A percentile compares a stretch with the other conserved stretches of the same genome.
Evolutionary conservation across 2,329 filamentous ascomycete genomes (phyloP).

Genomic region (Bipolaris bicolor): DNA sequence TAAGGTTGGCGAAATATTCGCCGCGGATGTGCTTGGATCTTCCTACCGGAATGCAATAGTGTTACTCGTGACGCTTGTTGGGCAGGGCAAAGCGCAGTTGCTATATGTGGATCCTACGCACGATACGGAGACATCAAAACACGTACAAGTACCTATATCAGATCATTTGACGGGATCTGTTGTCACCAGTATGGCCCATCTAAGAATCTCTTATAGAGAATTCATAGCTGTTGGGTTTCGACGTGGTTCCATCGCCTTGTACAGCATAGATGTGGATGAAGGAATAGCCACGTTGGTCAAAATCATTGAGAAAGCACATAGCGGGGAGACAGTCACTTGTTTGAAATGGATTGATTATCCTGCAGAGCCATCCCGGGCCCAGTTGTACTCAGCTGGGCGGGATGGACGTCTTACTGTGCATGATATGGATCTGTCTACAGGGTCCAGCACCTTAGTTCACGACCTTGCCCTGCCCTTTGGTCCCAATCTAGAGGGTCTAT

Average conservation of each 20-base stretch:
- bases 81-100: conserved; percentile 41
- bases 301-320: conserved; percentile 50
- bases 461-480: conserved; percentile 73
- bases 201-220: conserved; percentile 23
- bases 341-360: conserved; percentile 53
- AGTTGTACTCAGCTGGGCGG: conserved; percentile 74
- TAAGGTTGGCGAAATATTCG: conserved; percentile 53
- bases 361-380: conserved; percentile 49
- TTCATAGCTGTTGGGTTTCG: conserved; percentile 63
- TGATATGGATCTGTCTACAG: conserved; percentile 34
- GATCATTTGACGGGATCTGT: conserved; percentile 53
- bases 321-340: conserved; percentile 70
- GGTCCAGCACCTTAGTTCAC: conserved; percentile 61
- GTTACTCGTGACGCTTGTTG: conserved; percentile 50
- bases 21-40: background rate
- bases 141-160: conserved; percentile 22
- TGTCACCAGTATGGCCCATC: conserved; percentile 58
- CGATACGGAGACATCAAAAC: conserved; percentile 5
- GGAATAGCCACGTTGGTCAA: conserved; percentile 17
- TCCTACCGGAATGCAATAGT: conserved; percentile 22
- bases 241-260: conserved; percentile 60
- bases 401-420: conserved; percentile 79
- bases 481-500: conserved; percentile 75
- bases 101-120: conserved; percentile 27
- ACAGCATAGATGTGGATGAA: conserved; percentile 35